These are phyloP conservation scores for Priceomyces haplophilus DNA, from an alignment of 805 yeast species.

Conservation along the genomic window DNA sequence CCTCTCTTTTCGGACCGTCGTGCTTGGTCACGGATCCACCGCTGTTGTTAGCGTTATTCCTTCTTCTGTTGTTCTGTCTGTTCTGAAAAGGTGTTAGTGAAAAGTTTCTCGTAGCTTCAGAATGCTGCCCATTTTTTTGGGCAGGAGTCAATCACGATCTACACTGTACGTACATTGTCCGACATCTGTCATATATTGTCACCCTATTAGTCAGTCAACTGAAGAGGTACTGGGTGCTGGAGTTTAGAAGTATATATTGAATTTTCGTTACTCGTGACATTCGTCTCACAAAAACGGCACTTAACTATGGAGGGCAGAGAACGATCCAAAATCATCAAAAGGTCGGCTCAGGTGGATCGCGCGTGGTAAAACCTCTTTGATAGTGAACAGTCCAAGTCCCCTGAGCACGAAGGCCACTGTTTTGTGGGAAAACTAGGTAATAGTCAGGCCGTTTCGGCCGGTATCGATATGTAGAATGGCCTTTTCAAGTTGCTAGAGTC, in stretches of 20 bases:
- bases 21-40: conserved; percentile 19
- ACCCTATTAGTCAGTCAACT: neutral
- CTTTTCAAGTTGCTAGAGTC: no score
- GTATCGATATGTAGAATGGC: no score
- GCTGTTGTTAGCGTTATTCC: conserved; percentile 6
- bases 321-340: conserved; percentile 72
- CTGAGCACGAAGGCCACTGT: no score
- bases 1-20: conserved; percentile 87
- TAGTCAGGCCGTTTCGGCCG: no score
- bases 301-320: no score
- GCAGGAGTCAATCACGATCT: no score
- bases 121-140: no score
- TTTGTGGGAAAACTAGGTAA: no score
- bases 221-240: neutral
- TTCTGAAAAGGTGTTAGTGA: conserved; percentile 14
- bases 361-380: no score
- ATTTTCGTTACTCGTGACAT: neutral
- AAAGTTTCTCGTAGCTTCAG: neutral
- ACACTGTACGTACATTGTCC: conserved; percentile 8
- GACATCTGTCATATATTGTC: conserved; percentile 4
- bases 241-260: conserved; percentile 1
- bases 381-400: no score
- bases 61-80: conserved; percentile 17
- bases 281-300: conserved; percentile 2
- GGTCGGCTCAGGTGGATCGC: conserved; percentile 31